Conservation (phyloP, 345 rosid species). For the Murraya paniculata region DNA sequence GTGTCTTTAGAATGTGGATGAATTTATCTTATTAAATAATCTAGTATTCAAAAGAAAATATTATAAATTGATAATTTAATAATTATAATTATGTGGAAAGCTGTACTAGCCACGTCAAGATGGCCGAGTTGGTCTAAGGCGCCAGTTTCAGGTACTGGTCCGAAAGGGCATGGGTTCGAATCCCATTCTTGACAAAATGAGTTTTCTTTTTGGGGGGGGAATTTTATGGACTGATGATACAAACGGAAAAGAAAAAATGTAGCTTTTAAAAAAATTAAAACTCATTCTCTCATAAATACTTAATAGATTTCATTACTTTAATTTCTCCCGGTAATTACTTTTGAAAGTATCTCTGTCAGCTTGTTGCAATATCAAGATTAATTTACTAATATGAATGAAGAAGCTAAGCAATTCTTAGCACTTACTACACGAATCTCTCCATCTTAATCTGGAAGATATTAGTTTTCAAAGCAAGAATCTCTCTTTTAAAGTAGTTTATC, state of each 20-base stretch:
- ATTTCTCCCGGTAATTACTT: too few relatives aligned
- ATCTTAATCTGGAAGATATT: neutral
- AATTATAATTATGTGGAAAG: too few relatives aligned
- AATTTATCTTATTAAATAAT: too few relatives aligned
- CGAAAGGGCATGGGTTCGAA: slow-evolving; percentile 98
- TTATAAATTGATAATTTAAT: too few relatives aligned
- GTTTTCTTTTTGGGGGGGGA: too few relatives aligned
- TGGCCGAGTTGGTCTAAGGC: slow-evolving; percentile 99
- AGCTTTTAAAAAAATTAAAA: too few relatives aligned
- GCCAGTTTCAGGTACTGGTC: slow-evolving; percentile 97
- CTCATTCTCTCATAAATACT: neutral
- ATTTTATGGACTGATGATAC: neutral
- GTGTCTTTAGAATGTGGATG: too few relatives aligned
- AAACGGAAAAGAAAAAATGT: too few relatives aligned
- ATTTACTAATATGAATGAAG: neutral
- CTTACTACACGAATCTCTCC: neutral
- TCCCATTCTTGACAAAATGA: slow-evolving; percentile 80
- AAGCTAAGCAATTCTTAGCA: neutral
- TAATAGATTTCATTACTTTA: neutral
- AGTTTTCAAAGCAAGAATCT: neutral
- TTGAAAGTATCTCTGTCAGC: too few relatives aligned
- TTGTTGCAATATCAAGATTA: neutral
- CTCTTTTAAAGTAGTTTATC: neutral
- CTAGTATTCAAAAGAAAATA: too few relatives aligned
- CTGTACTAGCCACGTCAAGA: slow-evolving; percentile 41